These are phyloP conservation scores for Heliamphora ciliata DNA, from an alignment of 179 eudicot genomes.

Conservation along the genomic window DNA sequence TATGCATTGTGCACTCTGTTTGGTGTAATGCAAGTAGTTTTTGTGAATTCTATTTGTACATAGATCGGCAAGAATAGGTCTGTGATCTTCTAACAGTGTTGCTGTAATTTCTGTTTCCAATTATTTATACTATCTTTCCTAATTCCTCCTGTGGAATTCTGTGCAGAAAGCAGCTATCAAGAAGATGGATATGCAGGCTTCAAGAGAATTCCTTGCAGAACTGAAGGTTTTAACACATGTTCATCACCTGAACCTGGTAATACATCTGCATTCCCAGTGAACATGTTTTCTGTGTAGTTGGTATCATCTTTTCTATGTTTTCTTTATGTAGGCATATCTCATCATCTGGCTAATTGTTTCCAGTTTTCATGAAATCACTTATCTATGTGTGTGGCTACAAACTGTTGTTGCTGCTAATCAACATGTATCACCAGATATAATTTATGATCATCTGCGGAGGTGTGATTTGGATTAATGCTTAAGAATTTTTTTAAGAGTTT, in stretches of 20 bases:
- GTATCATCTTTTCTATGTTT: background rate
- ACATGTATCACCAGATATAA: too few species aligned
- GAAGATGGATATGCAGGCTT: slow-evolving; percentile 80
- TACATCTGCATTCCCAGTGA: background rate
- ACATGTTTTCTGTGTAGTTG: background rate
- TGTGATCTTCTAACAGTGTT: background rate
- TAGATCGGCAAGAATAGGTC: background rate
- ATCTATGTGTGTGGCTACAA: background rate
- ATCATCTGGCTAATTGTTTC: background rate
- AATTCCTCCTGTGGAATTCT: background rate
- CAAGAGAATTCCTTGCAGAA: slow-evolving; percentile 68
- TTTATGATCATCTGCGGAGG: background rate
- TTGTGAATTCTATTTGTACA: background rate
- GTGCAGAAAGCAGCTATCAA: slow-evolving; percentile 73
- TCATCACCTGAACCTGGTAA: slow-evolving; percentile 64
- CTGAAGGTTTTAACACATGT: slow-evolving; percentile 67
- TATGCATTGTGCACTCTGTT: background rate
- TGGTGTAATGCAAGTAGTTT: background rate
- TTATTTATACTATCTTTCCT: slow-evolving; percentile 1
- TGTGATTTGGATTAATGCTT: too few species aligned
- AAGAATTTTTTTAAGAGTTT: too few species aligned
- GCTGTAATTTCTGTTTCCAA: background rate
- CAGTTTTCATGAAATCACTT: background rate
- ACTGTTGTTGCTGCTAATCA: too few species aligned
- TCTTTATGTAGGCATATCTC: background rate